phyloP scores from a whole-genome alignment of 2,329 filamentous ascomycete genomes.

The Ascochyta lentis region DNA sequence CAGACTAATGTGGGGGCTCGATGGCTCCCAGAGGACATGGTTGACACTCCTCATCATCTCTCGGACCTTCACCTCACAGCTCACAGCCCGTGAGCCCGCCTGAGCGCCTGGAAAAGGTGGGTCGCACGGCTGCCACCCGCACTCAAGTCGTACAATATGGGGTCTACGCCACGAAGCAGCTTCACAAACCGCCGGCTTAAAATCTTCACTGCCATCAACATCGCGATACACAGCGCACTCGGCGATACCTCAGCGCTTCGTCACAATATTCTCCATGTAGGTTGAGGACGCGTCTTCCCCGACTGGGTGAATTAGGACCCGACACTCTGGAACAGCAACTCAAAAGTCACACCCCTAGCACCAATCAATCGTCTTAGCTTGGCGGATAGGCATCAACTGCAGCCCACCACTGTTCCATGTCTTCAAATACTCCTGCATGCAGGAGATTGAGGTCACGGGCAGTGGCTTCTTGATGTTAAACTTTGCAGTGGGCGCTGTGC shows the following conservation, averaged over 20 bases:
- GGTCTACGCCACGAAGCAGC: neutral
- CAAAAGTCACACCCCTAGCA: constrained; percentile 3
- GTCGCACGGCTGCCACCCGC: neutral
- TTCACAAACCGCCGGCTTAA: neutral
- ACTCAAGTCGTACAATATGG: neutral
- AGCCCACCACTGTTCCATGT: constrained; percentile 7
- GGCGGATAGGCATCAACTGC: constrained; percentile 8
- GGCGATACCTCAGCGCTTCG: neutral
- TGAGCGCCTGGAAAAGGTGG: neutral
- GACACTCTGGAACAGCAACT: constrained; percentile 3
- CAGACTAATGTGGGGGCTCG: neutral
- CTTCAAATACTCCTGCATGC: constrained; percentile 3
- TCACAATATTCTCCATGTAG: neutral
- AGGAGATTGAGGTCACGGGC: constrained; percentile 3
- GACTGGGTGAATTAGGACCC: constrained; percentile 2
- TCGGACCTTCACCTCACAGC: neutral
- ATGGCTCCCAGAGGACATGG: neutral
- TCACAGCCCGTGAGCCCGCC: neutral
- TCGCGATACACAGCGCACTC: neutral
- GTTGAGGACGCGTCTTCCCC: constrained; percentile 4
- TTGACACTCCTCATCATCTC: neutral
- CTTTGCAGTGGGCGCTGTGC: neutral
- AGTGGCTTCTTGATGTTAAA: constrained; percentile 9
- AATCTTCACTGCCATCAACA: neutral
- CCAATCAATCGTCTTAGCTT: constrained; percentile 14